Evolutionary conservation across 192 early-diverging fungal genomes (phyloP).

Genomic region (Backusella sp.): DNA sequence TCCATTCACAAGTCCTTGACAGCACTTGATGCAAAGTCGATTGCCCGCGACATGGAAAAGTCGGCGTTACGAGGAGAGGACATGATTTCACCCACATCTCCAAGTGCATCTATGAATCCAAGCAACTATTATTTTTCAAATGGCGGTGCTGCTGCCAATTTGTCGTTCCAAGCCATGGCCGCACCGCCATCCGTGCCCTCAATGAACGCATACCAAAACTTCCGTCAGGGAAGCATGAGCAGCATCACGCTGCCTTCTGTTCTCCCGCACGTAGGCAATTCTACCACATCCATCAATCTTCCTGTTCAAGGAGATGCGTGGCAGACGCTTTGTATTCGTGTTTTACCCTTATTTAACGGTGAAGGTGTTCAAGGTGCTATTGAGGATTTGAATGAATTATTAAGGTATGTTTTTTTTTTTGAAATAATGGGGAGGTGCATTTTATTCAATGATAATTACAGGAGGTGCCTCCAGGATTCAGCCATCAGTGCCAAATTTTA

Average conservation of each 20-base stretch:
- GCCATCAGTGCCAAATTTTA: slow-evolving; percentile 37
- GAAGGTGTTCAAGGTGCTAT: slow-evolving; percentile 77
- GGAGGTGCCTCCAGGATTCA: slow-evolving; percentile 45
- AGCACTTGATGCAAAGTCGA: slow-evolving; percentile 48
- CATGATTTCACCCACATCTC: slow-evolving; percentile 19
- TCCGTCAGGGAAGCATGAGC: slow-evolving; percentile 30
- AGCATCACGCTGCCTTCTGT: slow-evolving; percentile 16
- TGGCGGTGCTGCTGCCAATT: neutral
- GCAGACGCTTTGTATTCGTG: slow-evolving; percentile 66
- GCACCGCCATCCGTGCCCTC: slow-evolving; percentile 10
- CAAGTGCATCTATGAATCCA: slow-evolving; percentile 7
- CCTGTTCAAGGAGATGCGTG: slow-evolving; percentile 59
- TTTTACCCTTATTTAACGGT: slow-evolving; percentile 87
- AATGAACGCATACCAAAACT: slow-evolving; percentile 16
- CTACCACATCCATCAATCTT: neutral
- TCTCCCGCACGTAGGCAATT: neutral
- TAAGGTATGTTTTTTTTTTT: slow-evolving; percentile 49
- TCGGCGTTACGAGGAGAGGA: slow-evolving; percentile 17
- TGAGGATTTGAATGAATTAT: slow-evolving; percentile 81
- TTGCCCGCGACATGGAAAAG: slow-evolving; percentile 38
- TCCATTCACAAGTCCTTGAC: slow-evolving; percentile 45
- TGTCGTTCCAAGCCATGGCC: slow-evolving; percentile 15
- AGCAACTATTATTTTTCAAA: slow-evolving; percentile 11
- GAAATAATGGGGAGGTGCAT: too few relatives aligned
- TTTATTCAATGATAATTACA: slow-evolving; percentile 2